phyloP scores from a whole-genome alignment of 2,329 filamentous ascomycete genomes.

The Ophiostoma sp. region DNA sequence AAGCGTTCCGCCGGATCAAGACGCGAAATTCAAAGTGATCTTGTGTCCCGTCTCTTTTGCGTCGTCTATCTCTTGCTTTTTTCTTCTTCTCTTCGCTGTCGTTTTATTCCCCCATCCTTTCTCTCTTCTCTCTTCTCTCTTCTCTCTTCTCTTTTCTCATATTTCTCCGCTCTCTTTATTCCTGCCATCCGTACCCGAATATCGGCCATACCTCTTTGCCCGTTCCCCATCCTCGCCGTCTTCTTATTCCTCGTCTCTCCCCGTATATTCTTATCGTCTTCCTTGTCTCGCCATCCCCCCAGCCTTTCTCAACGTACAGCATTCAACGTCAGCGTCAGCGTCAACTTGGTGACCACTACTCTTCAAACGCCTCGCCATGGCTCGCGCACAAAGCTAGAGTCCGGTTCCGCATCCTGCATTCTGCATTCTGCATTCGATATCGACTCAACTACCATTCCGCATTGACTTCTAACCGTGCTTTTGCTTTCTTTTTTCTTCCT shows the following conservation, averaged over 20 bases:
- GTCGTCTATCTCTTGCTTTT: not conserved
- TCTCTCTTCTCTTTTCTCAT: not conserved
- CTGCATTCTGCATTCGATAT: not conserved
- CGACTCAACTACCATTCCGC: not conserved
- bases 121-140: not conserved
- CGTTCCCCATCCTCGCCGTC: not conserved
- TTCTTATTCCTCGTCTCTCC: not conserved
- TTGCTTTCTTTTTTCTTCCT: not conserved
- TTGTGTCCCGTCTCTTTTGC: slow-evolving; percentile 24
- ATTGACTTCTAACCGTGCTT: slow-evolving; percentile 15
- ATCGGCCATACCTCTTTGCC: no score
- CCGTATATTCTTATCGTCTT: not conserved
- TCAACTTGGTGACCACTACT: no score
- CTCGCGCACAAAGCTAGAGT: no score
- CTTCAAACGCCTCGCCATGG: no score
- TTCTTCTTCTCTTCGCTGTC: slow-evolving; percentile 4
- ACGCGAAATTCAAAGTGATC: slow-evolving; percentile 94
- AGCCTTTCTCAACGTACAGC: not conserved
- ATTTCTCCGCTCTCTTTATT: not conserved
- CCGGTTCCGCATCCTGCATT: not conserved
- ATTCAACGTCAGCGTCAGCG: no score
- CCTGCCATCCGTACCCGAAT: not conserved
- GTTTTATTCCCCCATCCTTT: not conserved
- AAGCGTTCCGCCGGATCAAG: slow-evolving; percentile 75
- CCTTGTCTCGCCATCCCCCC: not conserved